These are phyloP conservation scores for Vaccinium vitisidaea DNA, from an alignment of 148 eudicot species.

Conservation along the genomic window DNA sequence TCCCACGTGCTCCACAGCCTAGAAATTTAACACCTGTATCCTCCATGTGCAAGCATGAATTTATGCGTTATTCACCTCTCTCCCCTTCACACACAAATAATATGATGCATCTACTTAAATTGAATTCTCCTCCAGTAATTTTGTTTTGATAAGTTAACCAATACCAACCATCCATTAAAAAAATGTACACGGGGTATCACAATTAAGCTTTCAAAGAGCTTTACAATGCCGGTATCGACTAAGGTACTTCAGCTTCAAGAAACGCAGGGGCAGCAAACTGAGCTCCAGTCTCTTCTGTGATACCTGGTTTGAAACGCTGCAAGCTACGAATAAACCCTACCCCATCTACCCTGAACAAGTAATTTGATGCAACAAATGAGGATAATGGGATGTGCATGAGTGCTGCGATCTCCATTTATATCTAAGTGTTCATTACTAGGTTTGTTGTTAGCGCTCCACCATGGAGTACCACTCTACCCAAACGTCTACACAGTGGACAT, in stretches of 20 bases:
- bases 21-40: no score
- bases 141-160: no score
- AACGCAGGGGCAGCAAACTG: background rate
- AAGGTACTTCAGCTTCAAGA: background rate
- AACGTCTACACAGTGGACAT: background rate
- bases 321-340: background rate
- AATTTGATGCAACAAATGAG: background rate
- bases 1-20: no score
- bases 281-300: background rate
- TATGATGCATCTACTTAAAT: no score
- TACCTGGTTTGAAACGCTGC: background rate
- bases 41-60: no score
- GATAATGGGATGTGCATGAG: background rate
- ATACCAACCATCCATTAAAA: no score
- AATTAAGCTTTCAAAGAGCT: background rate
- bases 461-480: background rate
- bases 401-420: background rate
- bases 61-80: no score
- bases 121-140: no score
- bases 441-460: background rate
- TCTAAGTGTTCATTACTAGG: background rate
- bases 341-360: background rate
- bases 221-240: background rate
- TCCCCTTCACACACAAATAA: no score
- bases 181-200: no score